These are phyloP conservation scores for Martensiomyces pterosporus DNA, from an alignment of 192 early-diverging fungal species.

Conservation along the genomic window DNA sequence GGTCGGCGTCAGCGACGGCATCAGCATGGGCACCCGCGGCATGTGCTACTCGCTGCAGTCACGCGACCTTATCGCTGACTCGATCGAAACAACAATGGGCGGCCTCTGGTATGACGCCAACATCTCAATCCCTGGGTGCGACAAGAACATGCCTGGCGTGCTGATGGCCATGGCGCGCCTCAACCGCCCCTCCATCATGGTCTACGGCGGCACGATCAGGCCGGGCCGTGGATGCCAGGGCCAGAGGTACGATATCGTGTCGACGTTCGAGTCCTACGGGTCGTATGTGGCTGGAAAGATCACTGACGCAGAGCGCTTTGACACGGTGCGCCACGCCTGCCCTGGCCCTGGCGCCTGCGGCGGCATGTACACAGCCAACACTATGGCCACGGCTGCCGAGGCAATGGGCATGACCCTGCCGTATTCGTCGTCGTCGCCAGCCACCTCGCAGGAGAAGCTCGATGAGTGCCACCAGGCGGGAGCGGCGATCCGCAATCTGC, in stretches of 20 bases:
- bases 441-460: slow-evolving; percentile 79
- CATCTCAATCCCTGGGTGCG: slow-evolving; percentile 92
- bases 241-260: slow-evolving; percentile 85
- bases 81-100: slow-evolving; percentile 98
- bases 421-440: slow-evolving; percentile 94
- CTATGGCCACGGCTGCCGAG: slow-evolving; percentile 96
- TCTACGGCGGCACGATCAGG: slow-evolving; percentile 96
- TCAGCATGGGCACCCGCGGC: slow-evolving; percentile 94
- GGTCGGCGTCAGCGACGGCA: slow-evolving; percentile 95
- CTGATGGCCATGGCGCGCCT: slow-evolving; percentile 94
- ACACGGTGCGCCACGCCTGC: slow-evolving; percentile 68
- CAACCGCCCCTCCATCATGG: slow-evolving; percentile 95
- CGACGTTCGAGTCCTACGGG: slow-evolving; percentile 96
- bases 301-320: slow-evolving; percentile 76
- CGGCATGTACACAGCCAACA: slow-evolving; percentile 99
- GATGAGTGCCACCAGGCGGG: slow-evolving; percentile 87
- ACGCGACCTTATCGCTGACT: slow-evolving; percentile 98
- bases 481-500: slow-evolving; percentile 77
- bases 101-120: slow-evolving; percentile 99
- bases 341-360: slow-evolving; percentile 96
- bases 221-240: slow-evolving; percentile 63
- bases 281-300: slow-evolving; percentile 89
- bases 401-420: slow-evolving; percentile 97
- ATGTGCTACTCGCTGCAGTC: slow-evolving; percentile 98
- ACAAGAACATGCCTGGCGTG: slow-evolving; percentile 98